phyloP scores from a whole-genome alignment of 148 eudicot genomes.

The Beta vulgaris region DNA sequence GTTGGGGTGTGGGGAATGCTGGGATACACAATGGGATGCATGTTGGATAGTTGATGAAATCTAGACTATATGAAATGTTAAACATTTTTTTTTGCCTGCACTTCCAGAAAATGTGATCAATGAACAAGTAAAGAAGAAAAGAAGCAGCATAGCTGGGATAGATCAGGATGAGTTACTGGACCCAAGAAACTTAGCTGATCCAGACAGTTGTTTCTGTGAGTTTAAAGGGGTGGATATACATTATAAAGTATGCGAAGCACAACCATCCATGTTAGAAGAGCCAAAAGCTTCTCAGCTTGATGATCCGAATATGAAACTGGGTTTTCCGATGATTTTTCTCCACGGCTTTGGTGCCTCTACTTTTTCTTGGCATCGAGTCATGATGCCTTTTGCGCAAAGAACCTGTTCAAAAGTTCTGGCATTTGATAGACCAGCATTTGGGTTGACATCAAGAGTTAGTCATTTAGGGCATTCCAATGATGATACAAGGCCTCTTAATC shows the following conservation, averaged over 20 bases:
- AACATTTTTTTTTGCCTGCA: constrained; percentile 7
- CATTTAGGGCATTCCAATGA: constrained; percentile 25
- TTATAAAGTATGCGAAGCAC: constrained; percentile 66
- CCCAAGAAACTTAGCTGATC: constrained; percentile 71
- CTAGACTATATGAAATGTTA: background rate
- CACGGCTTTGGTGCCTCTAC: constrained; percentile 96
- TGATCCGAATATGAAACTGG: constrained; percentile 27
- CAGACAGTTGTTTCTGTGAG: constrained; percentile 81
- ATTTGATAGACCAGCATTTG: constrained; percentile 98
- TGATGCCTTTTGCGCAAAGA: constrained; percentile 63
- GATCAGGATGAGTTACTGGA: constrained; percentile 80
- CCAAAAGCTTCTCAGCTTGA: constrained; percentile 28
- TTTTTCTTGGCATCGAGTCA: constrained; percentile 83
- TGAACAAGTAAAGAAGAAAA: constrained; percentile 40
- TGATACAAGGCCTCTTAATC: constrained; percentile 58
- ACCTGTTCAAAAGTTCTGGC: constrained; percentile 71
- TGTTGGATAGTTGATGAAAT: background rate
- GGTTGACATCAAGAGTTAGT: constrained; percentile 75
- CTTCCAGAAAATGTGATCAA: constrained; percentile 49
- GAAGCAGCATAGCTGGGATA: constrained; percentile 65
- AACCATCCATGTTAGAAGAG: constrained; percentile 33
- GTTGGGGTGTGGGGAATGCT: background rate
- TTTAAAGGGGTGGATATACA: constrained; percentile 82
- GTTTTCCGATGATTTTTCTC: constrained; percentile 64
- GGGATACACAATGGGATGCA: background rate